Conservation (phyloP, 305 asterid genomes). For the Fraxinus sp. region DNA sequence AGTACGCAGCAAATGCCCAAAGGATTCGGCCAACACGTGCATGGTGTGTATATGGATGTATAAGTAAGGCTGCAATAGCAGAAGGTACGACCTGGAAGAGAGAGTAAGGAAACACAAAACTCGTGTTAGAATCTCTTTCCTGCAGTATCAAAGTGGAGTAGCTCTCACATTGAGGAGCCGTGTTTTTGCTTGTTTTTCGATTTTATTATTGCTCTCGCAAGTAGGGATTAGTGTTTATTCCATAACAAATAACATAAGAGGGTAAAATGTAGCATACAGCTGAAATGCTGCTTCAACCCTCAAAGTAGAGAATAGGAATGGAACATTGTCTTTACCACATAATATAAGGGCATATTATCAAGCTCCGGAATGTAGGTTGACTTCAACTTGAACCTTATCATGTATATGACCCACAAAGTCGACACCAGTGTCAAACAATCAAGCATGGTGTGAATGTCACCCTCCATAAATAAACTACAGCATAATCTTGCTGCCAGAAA, state of each 20-base stretch:
- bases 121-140: background rate
- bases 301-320: background rate
- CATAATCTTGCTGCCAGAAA: slow-evolving; percentile 63
- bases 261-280: background rate
- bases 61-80: slow-evolving; percentile 52
- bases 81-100: slow-evolving; percentile 53
- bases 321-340: slow-evolving; percentile 47
- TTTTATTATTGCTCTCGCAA: background rate
- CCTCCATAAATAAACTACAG: slow-evolving; percentile 69
- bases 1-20: slow-evolving; percentile 81
- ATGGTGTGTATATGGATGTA: slow-evolving; percentile 60
- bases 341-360: slow-evolving; percentile 64
- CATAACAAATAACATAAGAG: background rate
- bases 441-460: slow-evolving; percentile 76
- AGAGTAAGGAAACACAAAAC: background rate
- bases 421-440: slow-evolving; percentile 75
- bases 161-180: background rate
- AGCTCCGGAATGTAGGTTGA: slow-evolving; percentile 61
- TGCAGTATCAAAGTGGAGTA: background rate
- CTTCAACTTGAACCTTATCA: slow-evolving; percentile 70
- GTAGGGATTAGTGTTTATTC: background rate
- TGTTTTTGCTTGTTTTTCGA: background rate
- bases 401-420: slow-evolving; percentile 78
- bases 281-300: background rate
- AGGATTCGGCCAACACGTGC: slow-evolving; percentile 42